phyloP scores from a whole-genome alignment of 1,284 basidiomycete genomes.

The Irpex rosettiformis region DNA sequence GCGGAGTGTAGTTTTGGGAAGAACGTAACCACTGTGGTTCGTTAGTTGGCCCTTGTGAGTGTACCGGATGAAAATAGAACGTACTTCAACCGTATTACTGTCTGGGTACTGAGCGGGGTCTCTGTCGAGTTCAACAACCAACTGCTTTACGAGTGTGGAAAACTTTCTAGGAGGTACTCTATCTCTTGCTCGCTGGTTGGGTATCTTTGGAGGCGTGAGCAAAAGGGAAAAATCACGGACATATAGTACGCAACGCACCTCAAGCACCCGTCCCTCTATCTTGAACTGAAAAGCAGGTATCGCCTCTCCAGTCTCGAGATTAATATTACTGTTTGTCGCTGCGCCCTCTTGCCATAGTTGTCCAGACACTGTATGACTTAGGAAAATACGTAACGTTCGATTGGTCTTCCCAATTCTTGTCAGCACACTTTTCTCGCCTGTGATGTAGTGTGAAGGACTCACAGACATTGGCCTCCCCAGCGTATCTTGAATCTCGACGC shows the following conservation, averaged over 20 bases:
- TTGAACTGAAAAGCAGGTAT: slow-evolving; percentile 90
- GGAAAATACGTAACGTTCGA: slow-evolving; percentile 83
- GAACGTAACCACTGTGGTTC: slow-evolving; percentile 71
- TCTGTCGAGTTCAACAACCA: slow-evolving; percentile 86
- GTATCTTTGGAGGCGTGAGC: slow-evolving; percentile 35
- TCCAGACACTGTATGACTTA: slow-evolving; percentile 85
- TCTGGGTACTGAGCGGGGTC: slow-evolving; percentile 83
- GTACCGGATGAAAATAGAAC: slow-evolving; percentile 12
- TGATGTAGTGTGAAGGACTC: slow-evolving; percentile 22
- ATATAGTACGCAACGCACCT: slow-evolving; percentile 42
- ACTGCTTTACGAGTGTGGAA: slow-evolving; percentile 80
- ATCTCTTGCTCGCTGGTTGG: slow-evolving; percentile 66
- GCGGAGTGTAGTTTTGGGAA: slow-evolving; percentile 52
- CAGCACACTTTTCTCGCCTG: background rate
- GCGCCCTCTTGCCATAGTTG: slow-evolving; percentile 76
- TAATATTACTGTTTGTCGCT: slow-evolving; percentile 31
- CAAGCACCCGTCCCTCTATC: slow-evolving; percentile 85
- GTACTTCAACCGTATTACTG: slow-evolving; percentile 74
- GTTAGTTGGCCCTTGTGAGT: background rate
- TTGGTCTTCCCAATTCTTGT: slow-evolving; percentile 53
- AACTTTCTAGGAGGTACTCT: slow-evolving; percentile 73
- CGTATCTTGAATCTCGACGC: slow-evolving; percentile 86
- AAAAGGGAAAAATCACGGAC: background rate
- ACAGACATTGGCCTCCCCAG: slow-evolving; percentile 59
- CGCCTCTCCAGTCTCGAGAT: slow-evolving; percentile 65